Base-by-base conservation (phyloP, 1,284 basidiomycete species). In the Inonotus hispidus region DNA sequence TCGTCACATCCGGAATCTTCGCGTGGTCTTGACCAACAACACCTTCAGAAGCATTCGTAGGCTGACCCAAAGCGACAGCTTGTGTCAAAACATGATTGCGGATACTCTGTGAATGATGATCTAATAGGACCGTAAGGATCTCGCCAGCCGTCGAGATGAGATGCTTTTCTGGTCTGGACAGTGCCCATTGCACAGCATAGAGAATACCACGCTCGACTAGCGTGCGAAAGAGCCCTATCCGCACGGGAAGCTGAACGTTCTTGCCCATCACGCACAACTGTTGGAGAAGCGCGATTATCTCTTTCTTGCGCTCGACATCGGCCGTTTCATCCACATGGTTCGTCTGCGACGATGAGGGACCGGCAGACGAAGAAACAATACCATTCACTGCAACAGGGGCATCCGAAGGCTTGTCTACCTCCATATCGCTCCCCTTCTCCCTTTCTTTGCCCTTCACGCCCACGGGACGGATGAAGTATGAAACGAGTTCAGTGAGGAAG, bases 191-290 rank as follows among this genome's bases (percentile, higher is more conserved):
- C 21, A 96, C 84, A n/a, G 90, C 90, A 63, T 89, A 89, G 7
- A 98, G 77, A 52, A 98, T 80, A 0, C 95, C 96, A 13, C 90
- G 85, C 64, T 98, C 95, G 57, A 95, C 85, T 8, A 99, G 81
- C 1, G 86, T 82, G 56, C 94, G 88, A 75, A 97, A 98, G n/a
- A 99, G 84, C 3, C 83, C 78, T 70, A 97, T 82, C 37, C 97
- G 88, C 19, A 88, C 83, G 4, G 90, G 88, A 6, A 98, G 80
- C 72, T 98, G 96, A 13, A 98, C 88, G 69, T 94, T 94, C 80
- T 98, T 99, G 65, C 93, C 95, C 90, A 98, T 97, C 49, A 88
- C 80, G 70, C 93, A 93, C 7, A 99, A 83, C 68, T 98, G 94
- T 68, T 98, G 95, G 45, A 99, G 78, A 66, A 99, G 89, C 50